phyloP scores from a whole-genome alignment of 202 grass and related monocot species.

The Schoenoplectus triqueter region DNA sequence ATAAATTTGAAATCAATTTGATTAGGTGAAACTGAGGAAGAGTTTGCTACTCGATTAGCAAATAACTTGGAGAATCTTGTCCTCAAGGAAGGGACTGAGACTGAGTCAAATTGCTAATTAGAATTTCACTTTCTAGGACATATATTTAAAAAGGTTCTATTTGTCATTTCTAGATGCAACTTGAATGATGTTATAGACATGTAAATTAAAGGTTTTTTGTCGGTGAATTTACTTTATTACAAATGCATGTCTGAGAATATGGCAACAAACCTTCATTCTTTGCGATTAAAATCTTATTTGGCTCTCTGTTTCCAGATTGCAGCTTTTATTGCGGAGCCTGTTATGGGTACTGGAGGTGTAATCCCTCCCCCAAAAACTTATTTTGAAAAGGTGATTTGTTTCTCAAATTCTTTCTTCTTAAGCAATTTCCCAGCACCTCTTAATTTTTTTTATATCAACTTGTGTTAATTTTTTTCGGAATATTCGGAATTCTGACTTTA shows the following conservation, averaged over 20 bases:
- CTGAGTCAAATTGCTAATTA: conserved; percentile 34
- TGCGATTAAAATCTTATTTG: conserved; percentile 13
- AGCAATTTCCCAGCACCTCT: conserved; percentile 18
- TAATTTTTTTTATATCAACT: conserved; percentile 26
- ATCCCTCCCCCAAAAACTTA: conserved; percentile 91
- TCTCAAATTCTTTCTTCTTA: not conserved
- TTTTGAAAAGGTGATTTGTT: conserved; percentile 84
- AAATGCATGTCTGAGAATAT: not conserved
- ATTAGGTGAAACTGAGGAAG: conserved; percentile 91
- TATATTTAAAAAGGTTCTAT: not conserved
- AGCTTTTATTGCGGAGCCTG: conserved; percentile 92
- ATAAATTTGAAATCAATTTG: conserved; percentile 33
- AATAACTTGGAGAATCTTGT: conserved; percentile 97
- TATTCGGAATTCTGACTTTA: conserved; percentile 26
- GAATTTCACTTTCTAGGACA: not conserved
- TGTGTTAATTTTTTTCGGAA: conserved; percentile 32
- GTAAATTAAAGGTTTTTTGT: conserved; percentile 11
- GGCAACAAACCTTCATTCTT: not conserved
- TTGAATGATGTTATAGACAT: conserved; percentile 1
- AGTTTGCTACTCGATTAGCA: conserved; percentile 82
- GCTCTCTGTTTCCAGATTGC: conserved; percentile 66
- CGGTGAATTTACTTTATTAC: not conserved
- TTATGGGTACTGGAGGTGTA: conserved; percentile 97
- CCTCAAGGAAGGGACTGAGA: conserved; percentile 96
- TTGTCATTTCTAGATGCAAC: not conserved